phyloP scores from a whole-genome alignment of 2,329 filamentous ascomycete species.

The Aspergillus hortae region DNA sequence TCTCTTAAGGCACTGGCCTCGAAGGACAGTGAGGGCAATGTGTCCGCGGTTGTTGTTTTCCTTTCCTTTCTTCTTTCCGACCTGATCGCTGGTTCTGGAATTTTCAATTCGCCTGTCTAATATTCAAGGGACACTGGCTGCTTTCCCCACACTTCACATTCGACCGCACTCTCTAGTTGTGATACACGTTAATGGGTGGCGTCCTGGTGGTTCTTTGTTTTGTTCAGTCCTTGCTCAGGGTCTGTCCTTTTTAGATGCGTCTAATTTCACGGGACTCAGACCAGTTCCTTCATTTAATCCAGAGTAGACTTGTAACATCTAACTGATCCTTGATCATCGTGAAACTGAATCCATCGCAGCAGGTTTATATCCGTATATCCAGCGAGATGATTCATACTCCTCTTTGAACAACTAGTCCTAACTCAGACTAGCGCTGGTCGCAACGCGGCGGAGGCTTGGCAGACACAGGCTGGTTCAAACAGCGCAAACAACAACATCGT shows the following conservation, averaged over 20 bases:
- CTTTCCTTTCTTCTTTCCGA: slow-evolving; percentile 5
- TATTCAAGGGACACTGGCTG: slow-evolving; percentile 14
- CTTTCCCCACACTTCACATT: slow-evolving; percentile 1
- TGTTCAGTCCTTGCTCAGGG: neutral
- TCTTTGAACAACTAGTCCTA: neutral
- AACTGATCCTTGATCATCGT: too few species aligned
- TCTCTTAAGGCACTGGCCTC: slow-evolving; percentile 13
- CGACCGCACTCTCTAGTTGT: too few species aligned
- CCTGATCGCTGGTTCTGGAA: slow-evolving; percentile 2
- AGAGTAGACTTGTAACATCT: too few species aligned
- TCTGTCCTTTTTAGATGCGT: neutral
- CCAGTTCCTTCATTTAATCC: too few species aligned
- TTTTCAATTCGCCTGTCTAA: slow-evolving; percentile 16
- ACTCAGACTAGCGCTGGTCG: neutral
- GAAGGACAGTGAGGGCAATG: slow-evolving; percentile 5
- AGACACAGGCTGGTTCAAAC: slow-evolving; percentile 12
- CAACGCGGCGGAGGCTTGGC: slow-evolving; percentile 11
- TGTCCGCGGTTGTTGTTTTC: slow-evolving; percentile 4
- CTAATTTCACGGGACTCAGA: neutral
- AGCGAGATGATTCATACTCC: too few species aligned
- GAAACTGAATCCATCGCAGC: too few species aligned
- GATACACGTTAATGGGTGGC: slow-evolving; percentile 10
- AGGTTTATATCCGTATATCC: too few species aligned
- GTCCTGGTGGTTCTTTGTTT: slow-evolving; percentile 17
- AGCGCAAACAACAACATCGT: slow-evolving; percentile 23